Base-by-base conservation (phyloP, 306 rosid genomes). In the Fragaria ananassa region DNA sequence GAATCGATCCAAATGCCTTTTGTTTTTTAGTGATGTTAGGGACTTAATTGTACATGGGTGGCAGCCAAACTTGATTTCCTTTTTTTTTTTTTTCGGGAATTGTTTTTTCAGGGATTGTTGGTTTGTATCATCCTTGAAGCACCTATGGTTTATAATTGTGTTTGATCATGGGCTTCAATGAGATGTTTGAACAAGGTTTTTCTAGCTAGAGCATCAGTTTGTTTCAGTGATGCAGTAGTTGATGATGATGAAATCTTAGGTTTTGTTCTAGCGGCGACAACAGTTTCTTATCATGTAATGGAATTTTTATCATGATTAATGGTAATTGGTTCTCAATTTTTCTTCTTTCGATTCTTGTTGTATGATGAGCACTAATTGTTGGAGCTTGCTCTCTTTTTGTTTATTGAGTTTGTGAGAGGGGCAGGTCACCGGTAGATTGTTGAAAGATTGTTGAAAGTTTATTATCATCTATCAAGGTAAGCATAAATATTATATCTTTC, bases 161-260 rank as follows among this genome's bases (percentile, higher is more conserved):
- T 15, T 46, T 56, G 41, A 10, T 60, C 57, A 29, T 60, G 77
- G 57, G 74, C 49, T 74, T 74, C 78, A 60, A 74, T 17, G 78
- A 29, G 78, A 60, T 74, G 78, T 44, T 27, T 58, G 65, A 56
- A 56, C 76, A 19, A n/a, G n/a, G 10, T 49, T 54, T 67, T 41
- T 44, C 37, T 7, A 27, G 31, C 21, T 5, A 60, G 31, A n/a
- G 69, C 77, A 42, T 58, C 57, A 17, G 29, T 45, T 58, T 74
- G 68, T 74, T 42, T 72, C 14, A 42, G 4, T 23, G 67, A 44
- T 74, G 68, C 44, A 25, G 68, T 58, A 41, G 69, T 41, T 60
- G 77, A 74, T 27, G 77, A 68, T 74, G 77, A 44, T 74, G 77
- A 74, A 42, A 60, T 60, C 58, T 58, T 73, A 58, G 57, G 29